Base-by-base conservation (phyloP, 2,329 filamentous ascomycete species). In the Plenodomus lindquistii region DNA sequence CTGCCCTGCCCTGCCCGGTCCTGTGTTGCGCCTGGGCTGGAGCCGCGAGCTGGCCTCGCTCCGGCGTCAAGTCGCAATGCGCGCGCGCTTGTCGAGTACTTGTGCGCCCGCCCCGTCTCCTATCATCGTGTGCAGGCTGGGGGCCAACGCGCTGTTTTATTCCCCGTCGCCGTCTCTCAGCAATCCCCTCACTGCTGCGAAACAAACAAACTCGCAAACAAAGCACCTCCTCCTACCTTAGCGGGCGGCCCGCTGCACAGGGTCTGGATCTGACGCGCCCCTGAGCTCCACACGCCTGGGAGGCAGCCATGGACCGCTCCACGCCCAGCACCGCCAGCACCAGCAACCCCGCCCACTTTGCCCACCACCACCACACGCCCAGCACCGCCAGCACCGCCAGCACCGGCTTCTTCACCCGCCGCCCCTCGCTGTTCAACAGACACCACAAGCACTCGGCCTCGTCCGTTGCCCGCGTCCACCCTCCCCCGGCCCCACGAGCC, bases 361-460 rank as follows among this genome's bases (percentile, higher is more conserved):
- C 10, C 31, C 40, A 34, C 5, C 29, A 34, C 24, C 40, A 42
- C 4, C 31, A 37, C 18, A 37, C 18, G 13, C 3, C 7, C 34
- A 37, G 31, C 31, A 37, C 13, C 22, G 3, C 34, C 42, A 38
- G 11, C 18, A 24, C 42, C 27, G 39, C 36, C 27, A 31, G n/a
- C 38, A 40, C 51, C 37, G 19, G 59, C 55, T 53, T 70, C 62
- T 71, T 71, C 59, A 59, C 57, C 24, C 57, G 65, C 16, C 62
- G 65, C 8, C 63, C 65, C 37, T 69, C 66, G 36, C 60, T 71
- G 55, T 71, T 71, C 45, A 45, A 40, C 47, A 57, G 54, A 40
- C 42, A 46, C 31, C 48, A 49, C 48, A 52, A 50, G 18, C 42
- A 53, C 41, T 37, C 40, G 35, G 8, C 37, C 35, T 44, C 52